Percentiles rank a stretch among this genome's conserved stretches.
phyloP scores from a whole-genome alignment of 495 filamentous ascomycete species.

The Annulohypoxylon bovei region DNA sequence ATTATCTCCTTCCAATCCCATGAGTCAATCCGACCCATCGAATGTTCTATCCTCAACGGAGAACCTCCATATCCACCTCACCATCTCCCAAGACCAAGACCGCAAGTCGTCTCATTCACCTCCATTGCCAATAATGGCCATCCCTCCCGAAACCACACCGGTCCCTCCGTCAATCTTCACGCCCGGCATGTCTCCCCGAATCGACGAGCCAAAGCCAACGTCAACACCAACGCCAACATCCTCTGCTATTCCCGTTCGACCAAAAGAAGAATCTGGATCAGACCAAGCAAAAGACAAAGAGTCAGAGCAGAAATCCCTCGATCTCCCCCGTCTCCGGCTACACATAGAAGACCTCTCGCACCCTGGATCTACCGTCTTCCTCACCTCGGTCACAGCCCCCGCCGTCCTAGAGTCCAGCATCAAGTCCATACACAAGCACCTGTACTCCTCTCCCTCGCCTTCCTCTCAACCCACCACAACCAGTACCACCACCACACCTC shows the following conservation, averaged over 20 bases:
- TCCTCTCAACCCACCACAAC: constrained; percentile 55
- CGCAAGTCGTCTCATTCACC: not conserved
- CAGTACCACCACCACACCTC: constrained; percentile 65
- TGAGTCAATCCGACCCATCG: constrained; percentile 8
- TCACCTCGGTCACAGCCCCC: constrained; percentile 65
- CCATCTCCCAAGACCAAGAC: constrained; percentile 7
- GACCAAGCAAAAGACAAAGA: constrained; percentile 2
- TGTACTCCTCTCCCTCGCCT: constrained; percentile 61
- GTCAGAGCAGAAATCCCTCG: constrained; percentile 4
- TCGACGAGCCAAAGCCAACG: not conserved
- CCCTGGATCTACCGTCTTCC: constrained; percentile 69
- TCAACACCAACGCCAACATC: constrained; percentile 14
- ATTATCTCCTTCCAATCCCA: constrained; percentile 2
- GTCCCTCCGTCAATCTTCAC: constrained; percentile 45
- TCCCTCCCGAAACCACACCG: constrained; percentile 46
- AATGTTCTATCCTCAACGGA: constrained; percentile 8
- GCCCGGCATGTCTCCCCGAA: constrained; percentile 41
- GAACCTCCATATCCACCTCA: constrained; percentile 24
- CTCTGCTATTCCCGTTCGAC: constrained; percentile 23
- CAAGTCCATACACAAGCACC: constrained; percentile 59
- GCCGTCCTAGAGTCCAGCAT: constrained; percentile 69
- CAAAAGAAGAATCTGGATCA: not conserved
- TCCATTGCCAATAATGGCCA: constrained; percentile 41
- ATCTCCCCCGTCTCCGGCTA: constrained; percentile 73
- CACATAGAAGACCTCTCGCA: constrained; percentile 76